phyloP scores from a whole-genome alignment of 495 filamentous ascomycete genomes.

The Evernia prunastri region DNA sequence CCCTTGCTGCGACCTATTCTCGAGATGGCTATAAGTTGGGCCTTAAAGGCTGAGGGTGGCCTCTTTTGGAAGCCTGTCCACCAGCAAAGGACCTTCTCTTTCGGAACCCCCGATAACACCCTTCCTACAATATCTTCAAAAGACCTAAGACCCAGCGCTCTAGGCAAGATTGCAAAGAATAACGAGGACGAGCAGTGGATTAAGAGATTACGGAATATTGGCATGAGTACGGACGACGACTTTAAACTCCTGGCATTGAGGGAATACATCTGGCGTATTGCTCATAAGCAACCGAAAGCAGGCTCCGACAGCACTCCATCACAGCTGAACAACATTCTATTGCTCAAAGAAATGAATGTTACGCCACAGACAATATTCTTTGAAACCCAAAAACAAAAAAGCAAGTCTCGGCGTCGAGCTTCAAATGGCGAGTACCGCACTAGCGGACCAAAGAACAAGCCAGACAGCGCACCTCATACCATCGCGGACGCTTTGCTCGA shows the following conservation, averaged over 20 bases:
- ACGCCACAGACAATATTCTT: constrained; percentile 88
- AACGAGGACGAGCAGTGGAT: constrained; percentile 98
- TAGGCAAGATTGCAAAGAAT: constrained; percentile 51
- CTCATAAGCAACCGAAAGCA: constrained; percentile 59
- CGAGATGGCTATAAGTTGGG: constrained; percentile 83
- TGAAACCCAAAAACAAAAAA: constrained; percentile 53
- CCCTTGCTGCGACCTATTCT: constrained; percentile 73
- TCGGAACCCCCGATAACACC: constrained; percentile 47
- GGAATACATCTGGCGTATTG: constrained; percentile 88
- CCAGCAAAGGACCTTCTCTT: constrained; percentile 58
- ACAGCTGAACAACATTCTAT: constrained; percentile 60
- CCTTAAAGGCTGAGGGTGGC: constrained; percentile 67
- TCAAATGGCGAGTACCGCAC: constrained; percentile 27
- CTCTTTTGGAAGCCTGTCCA: constrained; percentile 77
- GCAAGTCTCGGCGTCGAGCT: constrained; percentile 38
- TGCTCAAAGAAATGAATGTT: constrained; percentile 62
- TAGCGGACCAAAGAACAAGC: constrained; percentile 32
- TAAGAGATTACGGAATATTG: constrained; percentile 70
- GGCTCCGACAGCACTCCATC: constrained; percentile 34
- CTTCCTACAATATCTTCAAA: constrained; percentile 42
- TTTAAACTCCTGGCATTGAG: constrained; percentile 78
- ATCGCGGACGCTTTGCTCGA: constrained; percentile 89
- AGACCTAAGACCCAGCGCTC: constrained; percentile 30
- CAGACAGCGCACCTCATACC: constrained; percentile 56
- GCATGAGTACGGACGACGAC: constrained; percentile 79